Conservation (phyloP, 257 asterid genomes). For the Datura wrightii region DNA sequence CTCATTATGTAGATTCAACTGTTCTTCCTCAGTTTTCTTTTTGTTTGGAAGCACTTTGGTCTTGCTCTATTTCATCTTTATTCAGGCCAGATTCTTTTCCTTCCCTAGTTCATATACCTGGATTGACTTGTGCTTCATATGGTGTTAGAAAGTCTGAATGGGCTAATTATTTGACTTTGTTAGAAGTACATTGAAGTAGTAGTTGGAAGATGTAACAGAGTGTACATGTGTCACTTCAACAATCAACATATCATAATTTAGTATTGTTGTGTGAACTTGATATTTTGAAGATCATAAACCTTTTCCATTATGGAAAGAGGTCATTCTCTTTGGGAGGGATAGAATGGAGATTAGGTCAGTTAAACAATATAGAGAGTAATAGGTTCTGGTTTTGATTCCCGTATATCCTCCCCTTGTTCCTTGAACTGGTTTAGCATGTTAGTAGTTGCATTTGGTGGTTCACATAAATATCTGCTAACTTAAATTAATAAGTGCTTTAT, state of each 20-base stretch:
- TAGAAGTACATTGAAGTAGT: neutral
- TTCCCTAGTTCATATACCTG: neutral
- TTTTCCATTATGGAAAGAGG: neutral
- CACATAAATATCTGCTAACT: neutral
- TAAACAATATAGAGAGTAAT: neutral
- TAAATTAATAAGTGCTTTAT: neutral
- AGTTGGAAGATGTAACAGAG: neutral
- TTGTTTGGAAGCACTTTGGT: neutral
- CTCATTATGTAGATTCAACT: neutral
- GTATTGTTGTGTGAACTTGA: neutral
- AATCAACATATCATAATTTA: neutral
- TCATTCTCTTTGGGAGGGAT: neutral
- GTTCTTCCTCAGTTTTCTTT: neutral
- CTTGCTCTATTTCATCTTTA: neutral
- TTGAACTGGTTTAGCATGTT: neutral
- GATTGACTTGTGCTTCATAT: neutral
- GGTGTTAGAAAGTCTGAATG: neutral
- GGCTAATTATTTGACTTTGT: neutral
- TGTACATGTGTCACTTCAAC: neutral
- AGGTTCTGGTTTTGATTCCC: neutral
- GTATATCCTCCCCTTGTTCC: neutral
- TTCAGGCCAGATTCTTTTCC: neutral
- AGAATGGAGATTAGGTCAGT: neutral
- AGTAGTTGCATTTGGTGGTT: constrained; percentile 8
- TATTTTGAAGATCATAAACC: neutral